Conservation (phyloP, 1,139 yeast species). For the Taphrina wiesneri region DNA sequence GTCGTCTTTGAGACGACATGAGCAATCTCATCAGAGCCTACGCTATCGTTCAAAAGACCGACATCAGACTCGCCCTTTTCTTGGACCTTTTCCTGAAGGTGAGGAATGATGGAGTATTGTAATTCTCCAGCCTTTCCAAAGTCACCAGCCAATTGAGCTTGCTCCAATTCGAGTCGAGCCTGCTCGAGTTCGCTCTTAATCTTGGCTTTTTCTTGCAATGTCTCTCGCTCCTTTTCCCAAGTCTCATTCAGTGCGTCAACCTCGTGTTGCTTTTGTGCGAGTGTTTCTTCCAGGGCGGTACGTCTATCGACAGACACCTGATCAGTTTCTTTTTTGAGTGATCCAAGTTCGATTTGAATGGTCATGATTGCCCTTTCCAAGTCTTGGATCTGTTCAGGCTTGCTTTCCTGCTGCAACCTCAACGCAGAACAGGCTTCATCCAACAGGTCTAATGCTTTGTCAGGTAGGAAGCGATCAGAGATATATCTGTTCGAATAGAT, state of each 20-base stretch:
- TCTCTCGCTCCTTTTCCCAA: conserved; percentile 77
- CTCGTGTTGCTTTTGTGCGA: conserved; percentile 64
- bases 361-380: conserved; percentile 90
- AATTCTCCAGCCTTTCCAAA: conserved; percentile 86
- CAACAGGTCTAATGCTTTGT: conserved; percentile 77
- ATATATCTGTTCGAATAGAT: conserved; percentile 86
- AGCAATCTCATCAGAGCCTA: conserved; percentile 91
- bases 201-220: conserved; percentile 70
- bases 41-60: conserved; percentile 79
- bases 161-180: conserved; percentile 79
- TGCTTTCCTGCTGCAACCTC: conserved; percentile 91
- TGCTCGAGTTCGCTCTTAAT: conserved; percentile 82
- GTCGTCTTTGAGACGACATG: conserved; percentile 90
- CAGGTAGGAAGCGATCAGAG: conserved; percentile 88
- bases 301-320: conserved; percentile 76
- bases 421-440: conserved; percentile 97
- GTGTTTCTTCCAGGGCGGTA: conserved; percentile 61
- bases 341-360: conserved; percentile 89
- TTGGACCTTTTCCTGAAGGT: conserved; percentile 62
- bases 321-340: conserved; percentile 88
- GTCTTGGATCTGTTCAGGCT: conserved; percentile 90
- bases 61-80: conserved; percentile 47
- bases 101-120: conserved; percentile 83
- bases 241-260: conserved; percentile 67
- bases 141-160: conserved; percentile 78